phyloP scores from a whole-genome alignment of 1,284 basidiomycete species.

The Mycena sp. region DNA sequence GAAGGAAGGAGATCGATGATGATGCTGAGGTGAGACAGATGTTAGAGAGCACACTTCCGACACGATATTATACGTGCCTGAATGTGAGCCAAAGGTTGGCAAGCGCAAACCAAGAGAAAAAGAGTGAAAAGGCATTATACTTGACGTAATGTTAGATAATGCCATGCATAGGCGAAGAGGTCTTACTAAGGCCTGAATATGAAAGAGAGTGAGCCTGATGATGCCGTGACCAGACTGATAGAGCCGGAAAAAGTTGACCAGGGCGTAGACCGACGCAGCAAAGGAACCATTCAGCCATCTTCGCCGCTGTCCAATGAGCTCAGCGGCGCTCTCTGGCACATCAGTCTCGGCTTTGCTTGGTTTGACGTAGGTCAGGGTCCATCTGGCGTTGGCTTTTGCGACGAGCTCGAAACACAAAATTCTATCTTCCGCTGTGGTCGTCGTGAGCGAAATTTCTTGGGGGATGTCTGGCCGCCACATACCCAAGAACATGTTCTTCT shows the following conservation, averaged over 20 bases:
- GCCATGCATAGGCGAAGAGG: neutral
- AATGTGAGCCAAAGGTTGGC: slow-evolving; percentile 97
- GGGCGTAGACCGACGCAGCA: slow-evolving; percentile 94
- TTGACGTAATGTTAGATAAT: slow-evolving; percentile 36
- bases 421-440: slow-evolving; percentile 81
- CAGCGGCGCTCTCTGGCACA: slow-evolving; percentile 90
- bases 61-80: slow-evolving; percentile 27
- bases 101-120: slow-evolving; percentile 93
- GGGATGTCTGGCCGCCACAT: slow-evolving; percentile 16
- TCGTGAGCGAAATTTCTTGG: neutral
- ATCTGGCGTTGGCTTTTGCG: slow-evolving; percentile 86
- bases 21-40: slow-evolving; percentile 63
- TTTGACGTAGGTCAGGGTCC: slow-evolving; percentile 96
- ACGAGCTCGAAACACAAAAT: slow-evolving; percentile 98
- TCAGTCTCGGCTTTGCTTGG: slow-evolving; percentile 96
- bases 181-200: slow-evolving; percentile 85
- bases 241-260: slow-evolving; percentile 93
- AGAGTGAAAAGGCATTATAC: slow-evolving; percentile 82
- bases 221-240: slow-evolving; percentile 88
- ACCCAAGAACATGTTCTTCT: slow-evolving; percentile 92
- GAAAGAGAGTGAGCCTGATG: slow-evolving; percentile 94
- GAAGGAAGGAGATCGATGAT: slow-evolving; percentile 91
- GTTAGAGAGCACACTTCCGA: too few species aligned
- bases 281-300: slow-evolving; percentile 98
- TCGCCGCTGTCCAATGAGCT: slow-evolving; percentile 94